These are phyloP conservation scores for Cystobasidium slooffiae DNA, from an alignment of 1,284 basidiomycete genomes.

Conservation along the genomic window DNA sequence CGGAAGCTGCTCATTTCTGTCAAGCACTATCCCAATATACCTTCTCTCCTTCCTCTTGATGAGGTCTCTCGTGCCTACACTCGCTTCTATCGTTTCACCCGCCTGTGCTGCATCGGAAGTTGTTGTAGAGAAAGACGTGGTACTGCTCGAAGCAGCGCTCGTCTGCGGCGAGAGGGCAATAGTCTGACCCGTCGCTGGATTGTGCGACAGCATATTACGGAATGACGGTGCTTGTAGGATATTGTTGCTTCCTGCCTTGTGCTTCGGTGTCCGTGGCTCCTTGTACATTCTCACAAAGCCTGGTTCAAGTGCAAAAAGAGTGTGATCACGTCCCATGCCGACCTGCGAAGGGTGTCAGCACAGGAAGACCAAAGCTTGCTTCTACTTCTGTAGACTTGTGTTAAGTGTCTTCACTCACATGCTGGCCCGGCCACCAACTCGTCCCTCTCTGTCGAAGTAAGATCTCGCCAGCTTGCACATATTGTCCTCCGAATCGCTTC, in stretches of 20 bases:
- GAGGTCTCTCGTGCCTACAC: slow-evolving; percentile 16
- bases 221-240: slow-evolving; percentile 24
- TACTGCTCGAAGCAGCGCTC: slow-evolving; percentile 4
- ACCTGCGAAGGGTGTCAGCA: slow-evolving; percentile 64
- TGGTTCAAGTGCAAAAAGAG: slow-evolving; percentile 82
- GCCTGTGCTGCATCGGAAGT: slow-evolving; percentile 19
- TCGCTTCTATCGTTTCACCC: slow-evolving; percentile 2
- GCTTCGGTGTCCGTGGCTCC: slow-evolving; percentile 48
- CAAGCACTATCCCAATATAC: slow-evolving; percentile 79
- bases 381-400: background rate
- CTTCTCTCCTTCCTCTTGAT: slow-evolving; percentile 47
- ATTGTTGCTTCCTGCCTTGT: slow-evolving; percentile 18
- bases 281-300: slow-evolving; percentile 89
- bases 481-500: slow-evolving; percentile 88
- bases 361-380: background rate
- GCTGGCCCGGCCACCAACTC: slow-evolving; percentile 85
- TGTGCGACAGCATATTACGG: slow-evolving; percentile 10
- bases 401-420: slow-evolving; percentile 63
- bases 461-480: slow-evolving; percentile 67
- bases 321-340: slow-evolving; percentile 86
- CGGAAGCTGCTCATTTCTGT: slow-evolving; percentile 74
- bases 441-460: slow-evolving; percentile 89
- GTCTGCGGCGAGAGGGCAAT: slow-evolving; percentile 1
- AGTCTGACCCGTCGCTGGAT: slow-evolving; percentile 33
- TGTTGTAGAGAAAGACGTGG: slow-evolving; percentile 38